Base-by-base conservation (phyloP, 306 rosid genomes). In the Ormosia emarginata region DNA sequence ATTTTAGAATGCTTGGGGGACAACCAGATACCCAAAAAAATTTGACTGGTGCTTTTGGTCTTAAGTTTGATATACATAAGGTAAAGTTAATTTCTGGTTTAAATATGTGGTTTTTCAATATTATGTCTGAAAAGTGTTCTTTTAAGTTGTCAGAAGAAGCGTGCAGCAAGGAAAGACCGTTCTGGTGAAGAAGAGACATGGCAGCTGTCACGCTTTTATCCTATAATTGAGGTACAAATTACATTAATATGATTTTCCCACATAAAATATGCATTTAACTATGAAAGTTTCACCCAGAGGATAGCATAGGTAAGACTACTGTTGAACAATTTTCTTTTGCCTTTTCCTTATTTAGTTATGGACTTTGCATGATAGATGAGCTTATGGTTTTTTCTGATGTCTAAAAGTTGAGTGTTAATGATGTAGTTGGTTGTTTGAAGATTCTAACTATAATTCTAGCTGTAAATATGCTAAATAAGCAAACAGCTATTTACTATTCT, bases 131-230 rank as follows among this genome's bases (percentile, higher is more conserved):
- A 67, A 65, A 41, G 7, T 73, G 10, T 71, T 72, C 63, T 62
- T 83, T 71, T 34, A 81, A 63, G 79, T 71, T 81, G 64, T 69
- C 96, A 95, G 98, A 95, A 90, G 87, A 93, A 92, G 92, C 96
- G 87, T 69, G 97, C 87, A 4, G 93, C 77, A 74, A 88, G 99
- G 81, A 93, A 92, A 86, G 98, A 89, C 14, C 98, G 97, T 74
- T 80, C 90, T 41, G 91, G 83, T 76, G 98, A 90, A 85, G 90
- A 90, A 79, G 94, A 88, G 80, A 77, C 86, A 44, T 95, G 99
- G 99, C 96, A 93, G 72, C 86, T 95, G 61, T 88, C 97, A 5
- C 98, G 96, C 78, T 95, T 95, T 84, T 95, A 90, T 84, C 99
- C 99, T 77, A 89, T 93, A 7, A 85, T 95, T 81, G 99, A 95